Evolutionary conservation across 495 filamentous ascomycete genomes (phyloP).

Genomic region (Terfezia claveryi): DNA sequence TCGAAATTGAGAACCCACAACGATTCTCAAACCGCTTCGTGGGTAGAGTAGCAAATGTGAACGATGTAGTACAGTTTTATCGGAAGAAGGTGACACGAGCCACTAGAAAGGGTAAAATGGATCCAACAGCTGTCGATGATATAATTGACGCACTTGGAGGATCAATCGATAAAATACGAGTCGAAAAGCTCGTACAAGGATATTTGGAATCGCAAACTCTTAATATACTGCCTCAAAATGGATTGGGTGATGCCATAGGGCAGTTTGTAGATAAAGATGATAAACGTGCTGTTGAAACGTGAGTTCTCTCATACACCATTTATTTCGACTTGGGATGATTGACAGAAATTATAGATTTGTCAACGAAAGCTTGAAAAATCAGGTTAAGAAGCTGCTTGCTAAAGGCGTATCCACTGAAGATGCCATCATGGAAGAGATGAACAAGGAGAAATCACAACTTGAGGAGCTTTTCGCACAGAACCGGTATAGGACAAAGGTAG

Average conservation of each 20-base stretch:
- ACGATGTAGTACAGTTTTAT: slow-evolving; percentile 83
- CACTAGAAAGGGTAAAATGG: slow-evolving; percentile 27
- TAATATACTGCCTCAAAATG: slow-evolving; percentile 74
- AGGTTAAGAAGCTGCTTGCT: slow-evolving; percentile 53
- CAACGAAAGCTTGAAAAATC: slow-evolving; percentile 49
- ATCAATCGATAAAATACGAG: slow-evolving; percentile 53
- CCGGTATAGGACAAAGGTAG: slow-evolving; percentile 33
- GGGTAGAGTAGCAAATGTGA: slow-evolving; percentile 74
- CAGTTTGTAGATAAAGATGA: slow-evolving; percentile 94
- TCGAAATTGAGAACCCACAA: slow-evolving; percentile 86
- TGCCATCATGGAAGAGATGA: slow-evolving; percentile 39
- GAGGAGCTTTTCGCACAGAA: slow-evolving; percentile 54
- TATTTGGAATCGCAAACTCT: slow-evolving; percentile 65
- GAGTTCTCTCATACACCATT: not conserved
- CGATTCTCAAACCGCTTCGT: slow-evolving; percentile 88
- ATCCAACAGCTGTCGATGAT: slow-evolving; percentile 19
- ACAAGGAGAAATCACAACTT: slow-evolving; percentile 41
- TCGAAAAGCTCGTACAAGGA: slow-evolving; percentile 69
- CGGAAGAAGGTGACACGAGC: slow-evolving; percentile 46
- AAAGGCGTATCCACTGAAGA: slow-evolving; percentile 42
- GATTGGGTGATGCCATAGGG: slow-evolving; percentile 77
- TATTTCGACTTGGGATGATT: not conserved
- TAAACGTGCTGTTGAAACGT: slow-evolving; percentile 65
- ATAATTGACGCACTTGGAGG: slow-evolving; percentile 10
- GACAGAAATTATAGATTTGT: slow-evolving; percentile 33